Evolutionary conservation across 306 rosid species (phyloP), one percentile per base, ranked within the genome.

Genomic region (Coriaria nepalensis): DNA sequence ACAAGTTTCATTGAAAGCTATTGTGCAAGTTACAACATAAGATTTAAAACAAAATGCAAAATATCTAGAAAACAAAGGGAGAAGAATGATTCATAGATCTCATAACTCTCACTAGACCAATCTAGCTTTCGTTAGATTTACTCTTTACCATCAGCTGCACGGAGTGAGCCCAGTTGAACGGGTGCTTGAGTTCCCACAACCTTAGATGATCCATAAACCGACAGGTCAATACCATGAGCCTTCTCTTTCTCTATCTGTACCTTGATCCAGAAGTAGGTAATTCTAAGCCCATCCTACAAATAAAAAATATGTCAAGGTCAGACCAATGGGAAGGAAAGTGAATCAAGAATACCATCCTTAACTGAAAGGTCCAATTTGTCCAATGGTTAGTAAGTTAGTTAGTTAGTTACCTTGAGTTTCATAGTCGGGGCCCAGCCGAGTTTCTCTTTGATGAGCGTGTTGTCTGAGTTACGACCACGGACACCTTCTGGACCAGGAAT

Each of bases 401-500:
- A 85, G 37, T 39, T 43, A 42, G 55, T 54, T 71, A 81, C 96
- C 96, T 86, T 86, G 79, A 86, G 64, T 57, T 57, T 76, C 88
- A 86, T 86, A 38, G 83, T 71, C 10, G 96, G 96, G 53, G 96
- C 93, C 95, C 96, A 81, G 8, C 88, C 93, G 57, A 86, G 88
- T 68, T 86, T 86, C 70, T 86, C 93, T 66, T 82, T 86, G 44
- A 86, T 82, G 34, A 82, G 78, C 2, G 79, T 82, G 68, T 86
- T 82, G 78, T 82, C 93, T 5, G 96, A 86, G 73, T 86, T 86
- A 29, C 88, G 96, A 35, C 96, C 96, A 9, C 93, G 83, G 35
- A 86, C 93, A 37, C 96, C 96, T 59, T 81, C 96, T 35, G 93
- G 96, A 2, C 93, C 96, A 53, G 93, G 96, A 70, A 86, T 79